phyloP scores from a whole-genome alignment of 768 basidiomycete genomes.

The Suillus americanus region DNA sequence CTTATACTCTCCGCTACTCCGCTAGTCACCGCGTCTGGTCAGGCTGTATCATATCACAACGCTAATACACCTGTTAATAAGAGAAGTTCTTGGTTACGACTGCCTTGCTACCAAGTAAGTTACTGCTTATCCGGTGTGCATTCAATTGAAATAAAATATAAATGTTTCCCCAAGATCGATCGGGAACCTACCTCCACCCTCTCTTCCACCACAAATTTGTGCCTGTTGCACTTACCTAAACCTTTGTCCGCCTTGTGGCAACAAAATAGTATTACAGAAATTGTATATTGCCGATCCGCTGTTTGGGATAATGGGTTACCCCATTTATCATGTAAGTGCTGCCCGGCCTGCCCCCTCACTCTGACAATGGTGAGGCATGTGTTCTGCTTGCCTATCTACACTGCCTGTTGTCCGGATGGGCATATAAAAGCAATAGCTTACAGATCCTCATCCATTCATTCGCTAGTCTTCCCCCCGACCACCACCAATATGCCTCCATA shows the following conservation, averaged over 20 bases:
- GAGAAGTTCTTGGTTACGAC: neutral
- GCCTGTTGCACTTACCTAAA: neutral
- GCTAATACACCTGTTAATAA: neutral
- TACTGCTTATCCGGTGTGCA: neutral
- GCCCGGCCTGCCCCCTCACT: neutral
- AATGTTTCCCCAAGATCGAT: no score
- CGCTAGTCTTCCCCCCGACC: neutral
- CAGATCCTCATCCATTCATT: no score
- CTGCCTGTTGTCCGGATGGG: neutral
- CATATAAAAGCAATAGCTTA: neutral
- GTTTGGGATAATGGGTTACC: neutral
- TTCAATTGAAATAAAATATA: no score
- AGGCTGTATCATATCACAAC: no score
- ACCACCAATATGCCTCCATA: neutral
- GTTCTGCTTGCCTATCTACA: neutral
- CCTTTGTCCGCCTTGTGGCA: neutral
- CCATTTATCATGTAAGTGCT: neutral
- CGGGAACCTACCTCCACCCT: no score
- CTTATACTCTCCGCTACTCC: neutral
- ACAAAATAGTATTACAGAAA: no score
- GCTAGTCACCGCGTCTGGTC: no score
- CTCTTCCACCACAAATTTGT: no score
- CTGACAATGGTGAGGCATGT: neutral
- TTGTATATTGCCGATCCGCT: neutral
- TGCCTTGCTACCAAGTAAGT: neutral